phyloP scores from a whole-genome alignment of 768 basidiomycete genomes.

The Gyrodon lividus region DNA sequence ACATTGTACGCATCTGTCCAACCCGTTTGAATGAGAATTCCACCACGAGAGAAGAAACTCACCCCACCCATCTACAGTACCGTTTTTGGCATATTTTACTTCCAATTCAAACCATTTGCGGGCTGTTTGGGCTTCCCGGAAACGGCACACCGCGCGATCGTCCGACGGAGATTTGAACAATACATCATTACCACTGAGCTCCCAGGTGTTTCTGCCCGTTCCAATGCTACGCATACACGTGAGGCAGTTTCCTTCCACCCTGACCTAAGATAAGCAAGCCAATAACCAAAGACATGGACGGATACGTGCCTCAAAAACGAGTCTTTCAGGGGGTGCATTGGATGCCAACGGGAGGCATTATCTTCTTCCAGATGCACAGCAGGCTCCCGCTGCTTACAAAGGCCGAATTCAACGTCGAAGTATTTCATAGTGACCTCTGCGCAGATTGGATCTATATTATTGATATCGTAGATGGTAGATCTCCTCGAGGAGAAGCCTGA shows the following conservation, averaged over 20 bases:
- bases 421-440: constrained; percentile 2
- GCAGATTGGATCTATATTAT: not conserved
- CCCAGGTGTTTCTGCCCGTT: constrained; percentile 2
- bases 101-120: constrained; percentile 6
- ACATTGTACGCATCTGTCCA: not conserved
- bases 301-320: not conserved
- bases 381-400: not conserved
- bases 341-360: not conserved
- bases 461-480: not conserved
- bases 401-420: not conserved
- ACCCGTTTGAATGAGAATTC: not conserved
- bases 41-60: not conserved
- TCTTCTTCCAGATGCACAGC: not conserved
- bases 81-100: constrained; percentile 1
- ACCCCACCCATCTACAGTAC: constrained; percentile 2
- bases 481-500: not conserved
- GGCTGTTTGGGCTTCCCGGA: not conserved
- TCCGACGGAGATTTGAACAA: not conserved
- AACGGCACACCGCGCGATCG: constrained; percentile 1
- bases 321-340: not conserved
- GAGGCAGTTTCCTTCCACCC: not conserved
- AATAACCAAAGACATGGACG: too few species aligned
- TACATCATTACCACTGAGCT: not conserved
- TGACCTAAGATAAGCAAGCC: not conserved
- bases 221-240: not conserved